Percentiles rank a stretch among this genome's conserved stretches.
phyloP scores from a whole-genome alignment of 345 rosid genomes.

The Excoecaria agallocha region DNA sequence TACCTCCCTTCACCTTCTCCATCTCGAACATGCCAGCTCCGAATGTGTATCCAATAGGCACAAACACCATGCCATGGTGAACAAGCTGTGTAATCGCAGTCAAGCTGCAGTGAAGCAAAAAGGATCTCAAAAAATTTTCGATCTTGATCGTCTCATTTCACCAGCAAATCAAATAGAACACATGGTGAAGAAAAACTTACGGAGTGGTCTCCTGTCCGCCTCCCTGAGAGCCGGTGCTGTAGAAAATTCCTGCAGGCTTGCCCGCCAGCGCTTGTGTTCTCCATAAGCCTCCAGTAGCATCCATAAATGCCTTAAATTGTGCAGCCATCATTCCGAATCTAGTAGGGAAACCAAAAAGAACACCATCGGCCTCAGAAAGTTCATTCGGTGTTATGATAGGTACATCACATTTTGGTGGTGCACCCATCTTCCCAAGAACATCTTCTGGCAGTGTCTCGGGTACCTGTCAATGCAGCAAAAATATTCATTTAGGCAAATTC shows the following conservation, averaged over 20 bases:
- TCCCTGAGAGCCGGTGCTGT: slow-evolving; percentile 97
- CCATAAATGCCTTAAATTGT: slow-evolving; percentile 92
- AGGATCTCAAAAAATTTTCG: neutral
- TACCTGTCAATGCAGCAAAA: slow-evolving; percentile 43
- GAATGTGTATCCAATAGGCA: slow-evolving; percentile 93
- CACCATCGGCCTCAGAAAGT: slow-evolving; percentile 88
- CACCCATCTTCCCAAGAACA: slow-evolving; percentile 81
- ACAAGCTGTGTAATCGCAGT: slow-evolving; percentile 95
- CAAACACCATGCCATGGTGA: slow-evolving; percentile 92
- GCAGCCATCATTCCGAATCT: slow-evolving; percentile 99
- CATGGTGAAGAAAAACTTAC: slow-evolving; percentile 40
- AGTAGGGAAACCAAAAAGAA: slow-evolving; percentile 90
- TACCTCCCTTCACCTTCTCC: slow-evolving; percentile 90
- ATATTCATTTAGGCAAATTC: neutral
- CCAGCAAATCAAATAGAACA: neutral
- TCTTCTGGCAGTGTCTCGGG: slow-evolving; percentile 87
- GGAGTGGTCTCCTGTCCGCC: slow-evolving; percentile 99
- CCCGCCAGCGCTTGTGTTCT: slow-evolving; percentile 92
- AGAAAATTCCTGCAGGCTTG: slow-evolving; percentile 94
- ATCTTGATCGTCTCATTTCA: neutral
- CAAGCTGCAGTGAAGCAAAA: slow-evolving; percentile 41
- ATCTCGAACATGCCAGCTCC: slow-evolving; percentile 99
- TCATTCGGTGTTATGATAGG: slow-evolving; percentile 73
- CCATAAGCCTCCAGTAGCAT: slow-evolving; percentile 94
- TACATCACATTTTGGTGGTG: slow-evolving; percentile 79